Conservation (phyloP, 306 rosid species). For the Castanea mollissima region DNA sequence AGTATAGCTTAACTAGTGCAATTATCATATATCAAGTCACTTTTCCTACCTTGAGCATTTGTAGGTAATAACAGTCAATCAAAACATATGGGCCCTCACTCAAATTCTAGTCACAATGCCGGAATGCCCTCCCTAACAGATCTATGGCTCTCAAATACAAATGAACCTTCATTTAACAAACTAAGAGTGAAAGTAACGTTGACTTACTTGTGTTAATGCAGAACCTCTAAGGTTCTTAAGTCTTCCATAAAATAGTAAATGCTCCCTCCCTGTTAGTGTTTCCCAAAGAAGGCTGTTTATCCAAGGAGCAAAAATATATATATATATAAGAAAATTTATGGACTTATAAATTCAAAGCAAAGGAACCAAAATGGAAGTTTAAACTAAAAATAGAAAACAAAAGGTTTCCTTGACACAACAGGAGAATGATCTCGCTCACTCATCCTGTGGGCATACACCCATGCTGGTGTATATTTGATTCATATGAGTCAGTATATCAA, state of each 20-base stretch:
- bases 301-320: background rate
- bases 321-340: background rate
- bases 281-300: slow-evolving; percentile 79
- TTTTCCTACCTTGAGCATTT: no score
- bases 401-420: background rate
- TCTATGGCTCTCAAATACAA: background rate
- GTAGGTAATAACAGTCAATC: no score
- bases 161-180: background rate
- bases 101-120: no score
- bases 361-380: no score
- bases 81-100: background rate
- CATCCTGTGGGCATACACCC: slow-evolving; percentile 95
- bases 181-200: background rate
- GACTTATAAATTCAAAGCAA: background rate
- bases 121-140: background rate
- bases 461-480: slow-evolving; percentile 83
- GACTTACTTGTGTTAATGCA: slow-evolving; percentile 63
- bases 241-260: slow-evolving; percentile 83
- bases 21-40: no score
- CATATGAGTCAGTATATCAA: slow-evolving; percentile 71
- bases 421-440: slow-evolving; percentile 46
- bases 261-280: slow-evolving; percentile 83
- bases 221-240: slow-evolving; percentile 83
- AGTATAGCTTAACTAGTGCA: no score
- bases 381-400: background rate